phyloP scores from a whole-genome alignment of 192 early-diverging fungal species.

The Gryganskiella cystojenkinii region DNA sequence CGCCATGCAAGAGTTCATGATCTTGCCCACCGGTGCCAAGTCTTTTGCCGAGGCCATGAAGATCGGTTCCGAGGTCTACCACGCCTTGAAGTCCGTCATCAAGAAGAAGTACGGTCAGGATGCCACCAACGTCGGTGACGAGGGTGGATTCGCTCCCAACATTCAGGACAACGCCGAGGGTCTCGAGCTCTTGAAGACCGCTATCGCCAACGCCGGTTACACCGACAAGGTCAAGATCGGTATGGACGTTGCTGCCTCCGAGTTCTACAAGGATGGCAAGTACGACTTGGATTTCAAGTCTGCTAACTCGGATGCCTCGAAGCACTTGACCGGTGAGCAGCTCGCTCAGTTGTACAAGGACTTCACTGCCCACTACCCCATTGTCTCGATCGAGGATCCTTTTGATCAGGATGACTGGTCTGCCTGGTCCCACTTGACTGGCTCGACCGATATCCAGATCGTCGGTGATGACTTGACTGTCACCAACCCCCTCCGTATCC shows the following conservation, averaged over 20 bases:
- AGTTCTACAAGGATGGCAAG: constrained; percentile 97
- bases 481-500: constrained; percentile 96
- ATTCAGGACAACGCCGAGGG: constrained; percentile 98
- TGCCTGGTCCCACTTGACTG: constrained; percentile 85
- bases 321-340: constrained; percentile 78
- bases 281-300: constrained; percentile 99
- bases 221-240: constrained; percentile 96
- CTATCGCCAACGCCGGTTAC: constrained; percentile 96
- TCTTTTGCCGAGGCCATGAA: constrained; percentile 97
- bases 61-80: constrained; percentile 98
- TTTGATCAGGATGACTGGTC: constrained; percentile 99
- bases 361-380: constrained; percentile 86
- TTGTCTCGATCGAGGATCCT: constrained; percentile 98
- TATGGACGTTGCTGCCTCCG: constrained; percentile 98
- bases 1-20: constrained; percentile 99
- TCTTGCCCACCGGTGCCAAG: constrained; percentile 93
- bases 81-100: constrained; percentile 95
- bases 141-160: constrained; percentile 99
- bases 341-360: constrained; percentile 88
- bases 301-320: constrained; percentile 79
- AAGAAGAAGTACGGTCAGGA: constrained; percentile 99
- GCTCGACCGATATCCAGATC: constrained; percentile 78
- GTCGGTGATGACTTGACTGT: constrained; percentile 99
- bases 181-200: constrained; percentile 88
- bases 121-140: constrained; percentile 99